Percentiles rank a stretch among this genome's conserved stretches.
These are phyloP conservation scores for Citrus reticulata DNA, from an alignment of 345 rosid genomes.

Conservation along the genomic window DNA sequence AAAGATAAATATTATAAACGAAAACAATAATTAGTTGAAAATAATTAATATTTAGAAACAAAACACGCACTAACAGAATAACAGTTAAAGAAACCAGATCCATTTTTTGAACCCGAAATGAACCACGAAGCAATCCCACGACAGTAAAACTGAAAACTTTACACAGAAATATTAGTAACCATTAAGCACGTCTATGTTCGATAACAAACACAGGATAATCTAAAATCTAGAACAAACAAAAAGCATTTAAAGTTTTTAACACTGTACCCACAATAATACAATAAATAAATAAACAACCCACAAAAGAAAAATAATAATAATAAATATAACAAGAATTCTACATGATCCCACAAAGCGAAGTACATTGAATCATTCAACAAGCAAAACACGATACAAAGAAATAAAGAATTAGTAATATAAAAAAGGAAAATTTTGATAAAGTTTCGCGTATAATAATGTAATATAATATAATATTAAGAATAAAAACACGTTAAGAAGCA, in stretches of 20 bases:
- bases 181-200: slow-evolving; percentile 19
- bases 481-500: slow-evolving; percentile 28
- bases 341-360: slow-evolving; percentile 21
- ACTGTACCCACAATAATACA: not conserved
- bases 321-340: slow-evolving; percentile 14
- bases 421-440: slow-evolving; percentile 5
- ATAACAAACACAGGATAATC: slow-evolving; percentile 12
- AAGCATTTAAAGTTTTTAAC: not conserved
- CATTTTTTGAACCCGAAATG: slow-evolving; percentile 25
- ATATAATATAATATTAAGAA: not conserved
- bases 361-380: slow-evolving; percentile 20
- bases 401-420: not conserved
- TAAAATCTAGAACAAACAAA: not conserved
- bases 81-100: slow-evolving; percentile 24
- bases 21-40: not conserved
- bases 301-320: not conserved
- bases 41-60: not conserved
- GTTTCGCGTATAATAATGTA: not conserved
- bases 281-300: not conserved
- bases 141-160: not conserved
- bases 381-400: slow-evolving; percentile 2
- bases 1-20: not conserved
- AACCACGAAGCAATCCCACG: slow-evolving; percentile 5
- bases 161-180: not conserved
- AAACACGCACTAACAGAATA: not conserved